Percentiles rank a stretch among this genome's conserved stretches.
These are phyloP conservation scores for Yamadazyma kitorensis DNA, from an alignment of 805 yeast species.

Conservation along the genomic window DNA sequence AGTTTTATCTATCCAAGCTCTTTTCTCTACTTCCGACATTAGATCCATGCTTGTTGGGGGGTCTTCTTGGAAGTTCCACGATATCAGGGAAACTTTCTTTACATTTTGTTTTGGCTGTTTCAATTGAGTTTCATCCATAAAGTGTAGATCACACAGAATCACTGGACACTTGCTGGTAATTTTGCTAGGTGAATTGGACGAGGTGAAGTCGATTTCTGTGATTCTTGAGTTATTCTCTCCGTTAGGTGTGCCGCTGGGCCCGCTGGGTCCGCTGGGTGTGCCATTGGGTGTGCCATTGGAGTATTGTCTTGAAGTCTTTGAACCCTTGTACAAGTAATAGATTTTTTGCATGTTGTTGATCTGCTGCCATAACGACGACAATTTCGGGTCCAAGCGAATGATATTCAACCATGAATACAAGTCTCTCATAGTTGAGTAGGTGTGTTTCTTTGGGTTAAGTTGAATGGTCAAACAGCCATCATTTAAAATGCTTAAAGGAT, in stretches of 20 bases:
- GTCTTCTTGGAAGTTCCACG: too few relatives aligned
- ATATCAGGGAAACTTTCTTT: too few relatives aligned
- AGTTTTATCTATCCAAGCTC: too few relatives aligned
- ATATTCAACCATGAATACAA: conserved; percentile 38
- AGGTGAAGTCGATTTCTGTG: conserved; percentile 27
- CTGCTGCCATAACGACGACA: conserved; percentile 39
- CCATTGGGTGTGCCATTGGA: too few relatives aligned
- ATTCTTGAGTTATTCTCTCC: conserved; percentile 7
- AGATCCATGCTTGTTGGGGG: too few relatives aligned
- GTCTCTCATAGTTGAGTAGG: conserved; percentile 4
- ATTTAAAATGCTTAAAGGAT: conserved; percentile 1
- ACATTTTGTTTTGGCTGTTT: too few relatives aligned
- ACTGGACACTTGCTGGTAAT: conserved; percentile 32
- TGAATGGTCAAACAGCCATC: neutral
- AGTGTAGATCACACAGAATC: conserved; percentile 37
- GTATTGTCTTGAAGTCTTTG: too few relatives aligned
- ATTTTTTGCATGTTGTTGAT: conserved; percentile 40
- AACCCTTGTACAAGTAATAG: conserved; percentile 35
- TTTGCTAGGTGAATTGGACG: neutral
- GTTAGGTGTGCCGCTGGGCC: too few relatives aligned
- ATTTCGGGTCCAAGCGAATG: conserved; percentile 37
- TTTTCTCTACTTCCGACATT: too few relatives aligned
- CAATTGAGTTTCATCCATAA: conserved; percentile 22
- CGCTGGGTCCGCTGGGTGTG: too few relatives aligned
- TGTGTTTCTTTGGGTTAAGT: neutral